These are phyloP conservation scores for Kodamaea restingae DNA, from an alignment of 805 yeast species.

Conservation along the genomic window DNA sequence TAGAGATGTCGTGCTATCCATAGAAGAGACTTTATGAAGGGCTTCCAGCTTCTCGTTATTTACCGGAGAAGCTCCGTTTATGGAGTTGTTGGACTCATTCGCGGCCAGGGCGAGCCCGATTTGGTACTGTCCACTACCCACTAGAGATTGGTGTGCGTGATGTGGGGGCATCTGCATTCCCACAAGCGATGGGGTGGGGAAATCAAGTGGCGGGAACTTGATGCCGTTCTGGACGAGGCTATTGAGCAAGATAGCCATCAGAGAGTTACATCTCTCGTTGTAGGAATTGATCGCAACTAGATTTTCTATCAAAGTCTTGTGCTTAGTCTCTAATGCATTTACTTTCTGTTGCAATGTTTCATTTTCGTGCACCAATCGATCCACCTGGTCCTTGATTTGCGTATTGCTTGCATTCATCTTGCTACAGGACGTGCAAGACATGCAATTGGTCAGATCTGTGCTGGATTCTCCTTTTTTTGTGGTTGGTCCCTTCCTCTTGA, in stretches of 20 bases:
- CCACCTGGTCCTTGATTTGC: constrained; percentile 28
- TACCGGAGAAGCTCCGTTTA: constrained; percentile 14
- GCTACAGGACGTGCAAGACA: too few species aligned
- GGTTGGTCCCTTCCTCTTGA: constrained; percentile 75
- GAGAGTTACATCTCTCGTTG: constrained; percentile 53
- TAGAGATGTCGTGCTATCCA: background rate
- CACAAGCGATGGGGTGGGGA: constrained; percentile 41
- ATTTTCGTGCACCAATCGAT: constrained; percentile 30
- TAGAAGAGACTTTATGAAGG: too few species aligned
- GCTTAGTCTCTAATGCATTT: constrained; percentile 48
- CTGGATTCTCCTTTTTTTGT: constrained; percentile 39
- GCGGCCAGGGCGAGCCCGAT: constrained; percentile 11
- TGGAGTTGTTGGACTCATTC: constrained; percentile 12
- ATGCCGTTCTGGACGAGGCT: constrained; percentile 57
- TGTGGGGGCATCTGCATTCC: constrained; percentile 13
- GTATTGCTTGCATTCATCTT: constrained; percentile 9
- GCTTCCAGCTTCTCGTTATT: too few species aligned
- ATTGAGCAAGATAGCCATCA: constrained; percentile 48
- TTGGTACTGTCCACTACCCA: constrained; percentile 3
- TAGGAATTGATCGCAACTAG: constrained; percentile 52
- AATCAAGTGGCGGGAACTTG: constrained; percentile 59
- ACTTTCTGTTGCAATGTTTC: constrained; percentile 30
- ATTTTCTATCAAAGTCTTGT: constrained; percentile 61
- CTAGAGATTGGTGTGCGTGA: too few species aligned
- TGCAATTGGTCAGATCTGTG: too few species aligned